Evolutionary conservation across 768 basidiomycete species (phyloP), one percentile per base, ranked within the genome.

Genomic region (Lentinus tigrinus): DNA sequence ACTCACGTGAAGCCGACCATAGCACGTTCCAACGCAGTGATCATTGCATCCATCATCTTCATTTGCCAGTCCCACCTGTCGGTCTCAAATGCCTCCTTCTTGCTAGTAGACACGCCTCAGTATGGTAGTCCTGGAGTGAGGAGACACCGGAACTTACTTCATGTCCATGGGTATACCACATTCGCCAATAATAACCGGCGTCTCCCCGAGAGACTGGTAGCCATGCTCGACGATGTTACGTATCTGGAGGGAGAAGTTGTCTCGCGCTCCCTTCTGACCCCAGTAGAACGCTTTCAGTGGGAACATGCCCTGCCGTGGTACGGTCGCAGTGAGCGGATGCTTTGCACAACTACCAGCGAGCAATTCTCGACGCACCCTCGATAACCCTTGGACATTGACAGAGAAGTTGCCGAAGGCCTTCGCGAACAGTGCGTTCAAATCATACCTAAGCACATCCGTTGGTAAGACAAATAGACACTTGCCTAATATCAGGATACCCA

Each of bases 131-230:
- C 6, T 4, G 47, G 28, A 51, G 10, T 3, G 57, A 17, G 1
- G 31, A 26, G 42, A 11, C 28, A 17, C 3, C 16, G 46, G 14
- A 8, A 76, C 88, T 42, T 65, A 95, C 94, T 99, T 98, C 81
- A 97, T 85, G 65, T 99, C 97, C 88, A 98, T 96, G 1, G 96
- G 96, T 21, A 98, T 80, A 28, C 96, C 96, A 61, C 89, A 92
- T 72, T 99, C 96, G 19, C 95, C 95, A 57, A 99, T 82, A 13
- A 98, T 72, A 39, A 93, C 83, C 11, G 96, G 96, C 17, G 73
- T 81, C 66, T 95, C 91, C 24, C 92, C 93, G 0, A 97, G 78
- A 3, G 83, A 77, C 31, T 80, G 71, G 64, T 91, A 85, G 0
- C 82, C 88, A 19, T 81, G 77, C 52, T 89, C 79, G 5, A 93